Evolutionary conservation across 1,139 yeast species (phyloP).

Genomic region (Candida albicans): DNA sequence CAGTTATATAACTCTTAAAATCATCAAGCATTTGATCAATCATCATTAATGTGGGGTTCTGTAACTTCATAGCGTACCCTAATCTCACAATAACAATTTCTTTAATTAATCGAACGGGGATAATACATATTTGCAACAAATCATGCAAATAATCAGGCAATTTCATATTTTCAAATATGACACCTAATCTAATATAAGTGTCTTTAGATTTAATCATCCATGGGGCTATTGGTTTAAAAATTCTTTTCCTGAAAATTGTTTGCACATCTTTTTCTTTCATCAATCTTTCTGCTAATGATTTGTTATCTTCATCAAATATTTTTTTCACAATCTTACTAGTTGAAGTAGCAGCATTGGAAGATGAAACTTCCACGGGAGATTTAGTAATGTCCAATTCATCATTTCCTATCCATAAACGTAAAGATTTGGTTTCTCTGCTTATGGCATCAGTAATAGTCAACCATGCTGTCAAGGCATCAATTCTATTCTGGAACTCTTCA

Average conservation of each 20-base stretch:
- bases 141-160: slow-evolving; percentile 74
- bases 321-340: slow-evolving; percentile 29
- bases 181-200: slow-evolving; percentile 64
- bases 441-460: slow-evolving; percentile 72
- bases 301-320: slow-evolving; percentile 56
- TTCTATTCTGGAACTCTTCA: slow-evolving; percentile 60
- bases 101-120: slow-evolving; percentile 79
- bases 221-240: slow-evolving; percentile 62
- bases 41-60: slow-evolving; percentile 92
- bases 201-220: slow-evolving; percentile 79
- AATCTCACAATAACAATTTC: slow-evolving; percentile 78
- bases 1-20: slow-evolving; percentile 70
- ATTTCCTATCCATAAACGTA: slow-evolving; percentile 77
- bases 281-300: slow-evolving; percentile 79
- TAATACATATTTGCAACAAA: slow-evolving; percentile 64
- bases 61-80: slow-evolving; percentile 73
- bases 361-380: slow-evolving; percentile 28
- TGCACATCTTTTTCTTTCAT: slow-evolving; percentile 85
- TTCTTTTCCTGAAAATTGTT: slow-evolving; percentile 59
- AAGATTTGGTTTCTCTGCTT: slow-evolving; percentile 53
- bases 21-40: slow-evolving; percentile 93
- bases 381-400: slow-evolving; percentile 65
- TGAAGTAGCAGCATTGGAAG: slow-evolving; percentile 30
- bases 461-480: slow-evolving; percentile 87
- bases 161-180: slow-evolving; percentile 64